phyloP scores from a whole-genome alignment of 495 filamentous ascomycete genomes.

The Cairneyella variabilis region DNA sequence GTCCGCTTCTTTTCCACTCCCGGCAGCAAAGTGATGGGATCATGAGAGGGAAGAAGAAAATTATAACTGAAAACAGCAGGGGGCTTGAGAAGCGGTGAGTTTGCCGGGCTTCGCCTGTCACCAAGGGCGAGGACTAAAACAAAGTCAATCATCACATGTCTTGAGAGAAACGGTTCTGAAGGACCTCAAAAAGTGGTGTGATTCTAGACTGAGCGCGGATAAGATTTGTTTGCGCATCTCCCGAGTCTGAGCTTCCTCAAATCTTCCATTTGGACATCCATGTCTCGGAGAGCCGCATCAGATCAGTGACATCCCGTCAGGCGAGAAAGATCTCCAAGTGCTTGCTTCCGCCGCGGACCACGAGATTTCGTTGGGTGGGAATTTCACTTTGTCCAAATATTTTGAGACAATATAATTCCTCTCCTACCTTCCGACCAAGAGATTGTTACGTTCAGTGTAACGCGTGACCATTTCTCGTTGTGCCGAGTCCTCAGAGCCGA shows the following conservation, averaged over 20 bases:
- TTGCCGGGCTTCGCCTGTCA: slow-evolving; percentile 26
- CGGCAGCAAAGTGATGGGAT: slow-evolving; percentile 21
- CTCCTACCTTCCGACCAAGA: too few relatives aligned
- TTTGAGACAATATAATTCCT: too few relatives aligned
- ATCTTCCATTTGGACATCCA: slow-evolving; percentile 3
- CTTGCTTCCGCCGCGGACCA: slow-evolving; percentile 14
- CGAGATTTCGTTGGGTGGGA: background rate
- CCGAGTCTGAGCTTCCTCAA: too few relatives aligned
- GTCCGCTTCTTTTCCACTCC: too few relatives aligned
- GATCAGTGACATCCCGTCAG: slow-evolving; percentile 3
- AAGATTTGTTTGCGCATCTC: too few relatives aligned
- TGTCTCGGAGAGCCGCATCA: slow-evolving; percentile 24
- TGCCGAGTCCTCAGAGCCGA: too few relatives aligned
- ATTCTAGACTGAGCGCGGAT: slow-evolving; percentile 1
- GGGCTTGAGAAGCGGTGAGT: slow-evolving; percentile 24
- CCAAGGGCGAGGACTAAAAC: slow-evolving; percentile 24
- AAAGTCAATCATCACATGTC: slow-evolving; percentile 14
- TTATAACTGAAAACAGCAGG: background rate
- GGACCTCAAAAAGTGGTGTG: background rate
- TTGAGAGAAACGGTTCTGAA: slow-evolving; percentile 4
- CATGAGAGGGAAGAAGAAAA: slow-evolving; percentile 7
- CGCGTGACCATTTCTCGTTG: too few relatives aligned
- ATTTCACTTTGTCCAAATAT: too few relatives aligned
- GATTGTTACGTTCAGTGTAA: too few relatives aligned
- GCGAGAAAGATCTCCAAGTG: background rate